Base-by-base conservation (phyloP, 306 rosid species). In the Cucurbita ficifolia region DNA sequence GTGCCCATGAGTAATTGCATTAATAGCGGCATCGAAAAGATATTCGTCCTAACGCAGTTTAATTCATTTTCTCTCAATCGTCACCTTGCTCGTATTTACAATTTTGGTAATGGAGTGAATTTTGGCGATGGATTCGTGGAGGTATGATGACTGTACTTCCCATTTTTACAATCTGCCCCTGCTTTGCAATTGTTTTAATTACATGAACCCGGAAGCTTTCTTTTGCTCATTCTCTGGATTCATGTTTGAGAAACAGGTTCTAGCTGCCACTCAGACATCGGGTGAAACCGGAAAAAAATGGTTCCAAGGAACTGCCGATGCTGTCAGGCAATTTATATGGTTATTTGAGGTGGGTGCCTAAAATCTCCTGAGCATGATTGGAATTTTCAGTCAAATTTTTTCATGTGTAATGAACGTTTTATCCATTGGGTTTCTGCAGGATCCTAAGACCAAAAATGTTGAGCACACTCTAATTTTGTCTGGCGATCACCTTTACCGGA, bases 291-390 rank as follows among this genome's bases (percentile, higher is more conserved):
- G 98, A 78, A 92, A 87, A 62, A 90, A 48, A 77, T 92, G 98
- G 98, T 92, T 90, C 79, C 96, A 92, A 76, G 96, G 98, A 56
- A 92, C 98, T 60, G 96, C 98, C 10, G 98, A 92, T 83, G 98
- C 96, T 60, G 98, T 92, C 60, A 88, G 98, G 83, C 96, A 88
- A 84, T 92, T 92, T 65, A 69, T 75, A 62, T 92, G 98, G 98
- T 95, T 92, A 51, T 92, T 92, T 81, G 96, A 90, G 96, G 98
- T 92, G 67, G 63, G 82, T 70, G 56, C 24, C n/a, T 77, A 10
- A 46, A 36, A 54, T 67, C 50, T 67, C 17, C 5, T n/a, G 14
- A 51, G 35, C 1, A 21, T 21, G 8, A 19, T 13, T 7, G 19
- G 8, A 17, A 17, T 58, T 29, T 38, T 62, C 70, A 38, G 29